These are phyloP conservation scores for Backusella mclennaniae DNA, from an alignment of 192 early-diverging fungal genomes.

Conservation along the genomic window DNA sequence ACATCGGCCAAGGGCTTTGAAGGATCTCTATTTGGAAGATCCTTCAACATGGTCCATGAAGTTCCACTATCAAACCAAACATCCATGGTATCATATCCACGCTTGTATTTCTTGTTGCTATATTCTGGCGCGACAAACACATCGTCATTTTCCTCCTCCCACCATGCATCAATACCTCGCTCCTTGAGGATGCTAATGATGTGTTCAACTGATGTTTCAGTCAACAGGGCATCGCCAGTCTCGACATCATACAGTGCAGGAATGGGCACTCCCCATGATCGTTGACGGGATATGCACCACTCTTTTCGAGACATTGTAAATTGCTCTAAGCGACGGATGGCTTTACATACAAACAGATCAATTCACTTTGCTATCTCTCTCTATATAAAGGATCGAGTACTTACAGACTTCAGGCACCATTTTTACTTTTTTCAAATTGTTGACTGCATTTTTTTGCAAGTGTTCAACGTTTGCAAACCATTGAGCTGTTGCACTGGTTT, in stretches of 20 bases:
- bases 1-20: constrained; percentile 57
- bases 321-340: constrained; percentile 54
- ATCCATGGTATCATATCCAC: constrained; percentile 82
- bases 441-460: constrained; percentile 59
- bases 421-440: constrained; percentile 50
- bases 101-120: constrained; percentile 46
- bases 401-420: constrained; percentile 61
- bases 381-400: not conserved
- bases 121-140: constrained; percentile 61
- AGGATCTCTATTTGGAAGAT: constrained; percentile 32
- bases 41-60: constrained; percentile 68
- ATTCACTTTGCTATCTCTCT: not conserved
- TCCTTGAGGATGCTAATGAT: constrained; percentile 58
- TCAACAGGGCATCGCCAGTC: constrained; percentile 64
- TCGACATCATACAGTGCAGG: constrained; percentile 68
- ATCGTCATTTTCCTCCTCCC: constrained; percentile 60
- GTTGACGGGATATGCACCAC: constrained; percentile 85
- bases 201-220: constrained; percentile 60
- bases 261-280: constrained; percentile 82
- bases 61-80: constrained; percentile 87
- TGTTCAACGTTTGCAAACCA: constrained; percentile 77
- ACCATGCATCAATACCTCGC: constrained; percentile 70
- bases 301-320: constrained; percentile 70
- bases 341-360: constrained; percentile 9
- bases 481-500: constrained; percentile 70